Evolutionary conservation across 176 grass and related monocot genomes (phyloP).

Genomic region (Musa itinerans): DNA sequence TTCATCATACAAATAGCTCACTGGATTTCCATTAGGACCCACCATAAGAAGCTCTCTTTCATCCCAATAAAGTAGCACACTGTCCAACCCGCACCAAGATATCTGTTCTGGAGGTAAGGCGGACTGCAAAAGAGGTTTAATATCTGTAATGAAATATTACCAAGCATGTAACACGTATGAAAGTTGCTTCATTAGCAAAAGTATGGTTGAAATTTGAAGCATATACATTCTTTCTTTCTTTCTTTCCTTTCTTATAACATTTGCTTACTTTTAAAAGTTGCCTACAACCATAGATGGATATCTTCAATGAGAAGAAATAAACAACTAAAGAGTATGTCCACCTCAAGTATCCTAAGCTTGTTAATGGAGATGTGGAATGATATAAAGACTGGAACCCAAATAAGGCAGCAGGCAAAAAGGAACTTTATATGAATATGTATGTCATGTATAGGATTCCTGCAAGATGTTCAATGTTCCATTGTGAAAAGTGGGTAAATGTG

Average conservation of each 20-base stretch:
- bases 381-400: neutral
- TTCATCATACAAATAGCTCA: conserved; percentile 82
- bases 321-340: neutral
- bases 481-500: neutral
- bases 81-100: conserved; percentile 91
- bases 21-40: conserved; percentile 77
- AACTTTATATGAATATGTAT: neutral
- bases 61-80: conserved; percentile 90
- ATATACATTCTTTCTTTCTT: no score
- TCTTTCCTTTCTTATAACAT: neutral
- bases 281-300: neutral
- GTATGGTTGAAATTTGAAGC: no score
- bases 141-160: neutral
- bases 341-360: neutral
- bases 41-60: conserved; percentile 70
- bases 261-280: no score
- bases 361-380: neutral
- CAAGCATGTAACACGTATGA: neutral
- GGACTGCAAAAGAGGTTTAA: conserved; percentile 41
- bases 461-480: neutral
- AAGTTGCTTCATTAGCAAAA: no score
- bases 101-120: conserved; percentile 92
- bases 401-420: no score
- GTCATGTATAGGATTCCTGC: neutral
- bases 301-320: neutral